A percentile compares a stretch with the other conserved stretches of the same genome.
phyloP scores from a whole-genome alignment of 768 basidiomycete genomes.

The Psilocybe tampanensis region DNA sequence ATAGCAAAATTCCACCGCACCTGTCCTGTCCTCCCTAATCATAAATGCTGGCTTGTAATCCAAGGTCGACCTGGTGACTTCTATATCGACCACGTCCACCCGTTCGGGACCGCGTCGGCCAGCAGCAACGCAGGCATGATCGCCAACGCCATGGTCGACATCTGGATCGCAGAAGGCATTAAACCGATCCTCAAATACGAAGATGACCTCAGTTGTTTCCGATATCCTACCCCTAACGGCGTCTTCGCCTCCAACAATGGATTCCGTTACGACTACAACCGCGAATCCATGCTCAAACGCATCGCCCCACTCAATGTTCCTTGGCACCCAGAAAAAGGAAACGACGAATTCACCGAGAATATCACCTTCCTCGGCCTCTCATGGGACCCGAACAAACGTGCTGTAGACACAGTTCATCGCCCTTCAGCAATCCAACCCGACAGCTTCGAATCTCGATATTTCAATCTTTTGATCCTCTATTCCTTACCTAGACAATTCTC shows the following conservation, averaged over 20 bases:
- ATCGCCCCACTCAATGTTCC: slow-evolving; percentile 23
- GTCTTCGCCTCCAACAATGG: slow-evolving; percentile 3
- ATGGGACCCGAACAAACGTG: slow-evolving; percentile 28
- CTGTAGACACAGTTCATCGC: too few relatives aligned
- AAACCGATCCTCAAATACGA: slow-evolving; percentile 9
- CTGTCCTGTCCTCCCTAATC: slow-evolving; percentile 29
- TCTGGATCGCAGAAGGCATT: slow-evolving; percentile 8
- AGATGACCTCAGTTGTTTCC: slow-evolving; percentile 16
- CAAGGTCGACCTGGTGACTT: slow-evolving; percentile 23
- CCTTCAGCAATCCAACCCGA: too few relatives aligned
- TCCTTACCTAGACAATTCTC: too few relatives aligned
- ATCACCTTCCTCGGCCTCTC: slow-evolving; percentile 34
- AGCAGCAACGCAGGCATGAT: slow-evolving; percentile 36
- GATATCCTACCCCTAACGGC: slow-evolving; percentile 16
- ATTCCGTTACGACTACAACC: slow-evolving; percentile 24
- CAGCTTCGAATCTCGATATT: too few relatives aligned
- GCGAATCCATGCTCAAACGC: background rate
- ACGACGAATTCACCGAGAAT: slow-evolving; percentile 16
- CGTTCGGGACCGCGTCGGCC: slow-evolving; percentile 28
- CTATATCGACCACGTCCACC: slow-evolving; percentile 32
- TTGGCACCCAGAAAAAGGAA: slow-evolving; percentile 30
- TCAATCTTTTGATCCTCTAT: too few relatives aligned
- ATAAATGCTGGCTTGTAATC: slow-evolving; percentile 36
- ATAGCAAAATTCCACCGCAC: slow-evolving; percentile 35
- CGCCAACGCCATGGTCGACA: slow-evolving; percentile 28